Evolutionary conservation across 2,329 filamentous ascomycete genomes (phyloP), one percentile per base, ranked within the genome.

Genomic region (Pseudocercospora fuligena): DNA sequence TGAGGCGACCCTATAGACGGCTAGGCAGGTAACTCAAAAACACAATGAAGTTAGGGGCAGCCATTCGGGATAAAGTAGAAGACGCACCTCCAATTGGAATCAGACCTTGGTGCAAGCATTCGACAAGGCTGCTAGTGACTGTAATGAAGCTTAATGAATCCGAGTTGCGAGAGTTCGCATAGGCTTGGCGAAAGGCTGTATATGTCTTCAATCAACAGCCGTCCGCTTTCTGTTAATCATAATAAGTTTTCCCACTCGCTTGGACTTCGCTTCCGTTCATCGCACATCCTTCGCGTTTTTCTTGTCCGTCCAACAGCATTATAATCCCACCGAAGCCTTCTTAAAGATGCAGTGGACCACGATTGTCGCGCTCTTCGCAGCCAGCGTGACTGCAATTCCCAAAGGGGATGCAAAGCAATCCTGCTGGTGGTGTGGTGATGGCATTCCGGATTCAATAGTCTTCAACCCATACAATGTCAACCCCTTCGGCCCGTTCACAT

Each of bases 301-400:
- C 3, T 31, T 3, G 25, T 31, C 16, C 7, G 9, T 11, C 8
- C 46, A 23, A 21, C 46, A 49, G n/a, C 46, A 49, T 21, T 14
- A 21, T 49, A 19, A 23, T 49, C 46, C n/a, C 33, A 36, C 16
- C 33, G 12, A 5, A 16, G 5, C 9, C 47, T 51, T 27, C 12
- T 51, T 19, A 27, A 56, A 56, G 23, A 56, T 56, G 51, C 51
- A 56, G 51, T 56, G 25, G 51, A 33, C 25, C 27, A 31, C 51
- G 12, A 31, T 56, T 16, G 27, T 31, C 27, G 51, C 51, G 12
- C 21, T 56, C 23, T 56, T 56, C 25, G 27, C 51, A 31, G 51
- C 27, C 47, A 51, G 47, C n/a, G 47, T 27, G 21, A 23, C 47
- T 12, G 47, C 47, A 51, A 5, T 51, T 51, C 47, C 47, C 9